phyloP scores from a whole-genome alignment of 2,329 filamentous ascomycete genomes.

The Penicillium sp. region DNA sequence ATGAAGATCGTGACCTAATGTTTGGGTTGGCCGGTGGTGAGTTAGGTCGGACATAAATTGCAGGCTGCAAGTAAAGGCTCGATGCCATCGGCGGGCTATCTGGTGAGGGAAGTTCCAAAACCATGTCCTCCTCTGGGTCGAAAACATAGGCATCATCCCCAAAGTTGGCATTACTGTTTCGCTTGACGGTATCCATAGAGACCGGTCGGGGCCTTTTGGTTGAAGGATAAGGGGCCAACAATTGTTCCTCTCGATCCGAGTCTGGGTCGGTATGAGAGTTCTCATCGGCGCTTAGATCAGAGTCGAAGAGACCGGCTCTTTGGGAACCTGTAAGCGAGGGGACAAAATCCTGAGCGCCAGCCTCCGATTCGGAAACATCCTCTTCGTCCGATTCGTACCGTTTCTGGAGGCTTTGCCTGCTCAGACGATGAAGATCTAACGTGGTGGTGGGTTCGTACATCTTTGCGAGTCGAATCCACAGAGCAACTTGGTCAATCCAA shows the following conservation, averaged over 20 bases:
- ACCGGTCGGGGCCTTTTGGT: conserved; percentile 31
- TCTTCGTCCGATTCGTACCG: conserved; percentile 42
- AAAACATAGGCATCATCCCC: conserved; percentile 31
- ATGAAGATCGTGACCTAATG: conserved; percentile 25
- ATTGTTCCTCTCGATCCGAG: conserved; percentile 21
- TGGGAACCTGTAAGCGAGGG: conserved; percentile 33
- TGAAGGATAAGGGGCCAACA: conserved; percentile 21
- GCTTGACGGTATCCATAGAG: conserved; percentile 37
- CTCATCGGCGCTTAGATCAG: conserved; percentile 33
- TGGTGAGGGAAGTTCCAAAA: conserved; percentile 34
- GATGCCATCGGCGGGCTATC: conserved; percentile 27
- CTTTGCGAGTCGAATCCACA: conserved; percentile 1
- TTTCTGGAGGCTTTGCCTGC: conserved; percentile 30
- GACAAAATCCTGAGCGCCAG: conserved; percentile 30
- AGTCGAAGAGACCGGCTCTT: conserved; percentile 27
- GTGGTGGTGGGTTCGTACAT: conserved; percentile 31
- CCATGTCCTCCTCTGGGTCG: conserved; percentile 32
- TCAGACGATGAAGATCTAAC: conserved; percentile 31
- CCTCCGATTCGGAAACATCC: conserved; percentile 38
- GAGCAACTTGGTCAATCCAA: neutral
- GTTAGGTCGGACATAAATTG: conserved; percentile 29
- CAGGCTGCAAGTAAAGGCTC: conserved; percentile 29
- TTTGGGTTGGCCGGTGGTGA: conserved; percentile 13
- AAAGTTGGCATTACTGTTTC: conserved; percentile 32
- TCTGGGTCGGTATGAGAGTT: conserved; percentile 23